These are phyloP conservation scores for Exophiala sp. DNA, from an alignment of 2,329 filamentous ascomycete genomes.

Conservation along the genomic window DNA sequence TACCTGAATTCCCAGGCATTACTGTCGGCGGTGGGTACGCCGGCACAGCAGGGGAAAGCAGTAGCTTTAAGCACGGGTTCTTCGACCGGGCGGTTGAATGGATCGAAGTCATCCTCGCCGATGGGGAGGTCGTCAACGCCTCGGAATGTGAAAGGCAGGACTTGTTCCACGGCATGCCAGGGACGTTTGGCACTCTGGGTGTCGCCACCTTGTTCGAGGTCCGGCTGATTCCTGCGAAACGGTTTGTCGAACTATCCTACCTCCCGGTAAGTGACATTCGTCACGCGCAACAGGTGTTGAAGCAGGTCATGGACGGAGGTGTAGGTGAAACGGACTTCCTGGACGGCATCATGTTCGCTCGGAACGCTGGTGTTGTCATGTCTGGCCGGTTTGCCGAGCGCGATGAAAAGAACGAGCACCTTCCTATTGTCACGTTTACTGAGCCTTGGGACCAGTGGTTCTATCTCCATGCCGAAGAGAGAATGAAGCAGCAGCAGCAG, in stretches of 20 bases:
- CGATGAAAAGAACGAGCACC: slow-evolving; percentile 25
- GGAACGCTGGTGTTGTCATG: slow-evolving; percentile 52
- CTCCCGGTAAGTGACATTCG: slow-evolving; percentile 39
- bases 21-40: slow-evolving; percentile 64
- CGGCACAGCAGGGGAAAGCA: slow-evolving; percentile 63
- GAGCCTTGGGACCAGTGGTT: slow-evolving; percentile 45
- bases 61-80: slow-evolving; percentile 61
- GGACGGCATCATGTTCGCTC: slow-evolving; percentile 47
- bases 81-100: slow-evolving; percentile 58
- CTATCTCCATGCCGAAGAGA: slow-evolving; percentile 39
- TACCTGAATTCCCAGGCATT: slow-evolving; percentile 69
- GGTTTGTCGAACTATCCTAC: slow-evolving; percentile 47
- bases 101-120: slow-evolving; percentile 60
- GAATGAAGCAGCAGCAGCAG: slow-evolving; percentile 4
- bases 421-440: slow-evolving; percentile 22
- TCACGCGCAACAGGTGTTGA: slow-evolving; percentile 36
- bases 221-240: slow-evolving; percentile 42
- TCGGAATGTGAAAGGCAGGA: slow-evolving; percentile 52
- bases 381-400: slow-evolving; percentile 52
- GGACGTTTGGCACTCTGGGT: slow-evolving; percentile 62
- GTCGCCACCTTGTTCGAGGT: slow-evolving; percentile 55
- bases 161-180: slow-evolving; percentile 60
- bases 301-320: slow-evolving; percentile 36
- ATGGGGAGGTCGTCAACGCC: slow-evolving; percentile 52
- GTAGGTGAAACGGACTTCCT: slow-evolving; percentile 42